Conservation (phyloP, 2,329 filamentous ascomycete species). For the Penicillium sp. region DNA sequence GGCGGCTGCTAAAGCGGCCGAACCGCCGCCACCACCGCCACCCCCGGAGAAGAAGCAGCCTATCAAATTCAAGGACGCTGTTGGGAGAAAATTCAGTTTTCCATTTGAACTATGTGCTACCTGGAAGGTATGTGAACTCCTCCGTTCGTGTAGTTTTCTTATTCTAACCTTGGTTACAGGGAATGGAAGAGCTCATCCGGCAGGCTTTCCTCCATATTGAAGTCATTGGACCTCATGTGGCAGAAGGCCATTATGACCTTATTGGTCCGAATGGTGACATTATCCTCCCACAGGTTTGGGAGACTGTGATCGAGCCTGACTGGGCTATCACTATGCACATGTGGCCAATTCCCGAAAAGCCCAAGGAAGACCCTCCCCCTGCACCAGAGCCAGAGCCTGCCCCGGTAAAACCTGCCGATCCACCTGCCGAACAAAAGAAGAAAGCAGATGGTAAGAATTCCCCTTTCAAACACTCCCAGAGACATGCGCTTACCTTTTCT, state of each 20-base stretch:
- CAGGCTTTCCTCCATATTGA: constrained; percentile 76
- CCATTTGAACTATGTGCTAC: constrained; percentile 77
- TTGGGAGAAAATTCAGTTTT: constrained; percentile 85
- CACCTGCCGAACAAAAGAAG: constrained; percentile 25
- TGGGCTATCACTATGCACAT: constrained; percentile 62
- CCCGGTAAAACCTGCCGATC: constrained; percentile 17
- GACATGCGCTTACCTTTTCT: neutral
- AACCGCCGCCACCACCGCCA: constrained; percentile 25
- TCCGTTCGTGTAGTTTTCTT: constrained; percentile 17
- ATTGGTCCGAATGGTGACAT: constrained; percentile 72
- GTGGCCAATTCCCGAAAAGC: constrained; percentile 53
- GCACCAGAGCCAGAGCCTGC: constrained; percentile 17
- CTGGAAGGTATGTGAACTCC: constrained; percentile 58
- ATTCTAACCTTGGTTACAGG: constrained; percentile 42
- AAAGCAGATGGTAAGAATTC: constrained; percentile 28
- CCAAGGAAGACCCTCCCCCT: constrained; percentile 33
- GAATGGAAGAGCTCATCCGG: constrained; percentile 77
- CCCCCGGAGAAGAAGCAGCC: constrained; percentile 58
- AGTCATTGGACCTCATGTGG: constrained; percentile 64
- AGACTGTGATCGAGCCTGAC: constrained; percentile 69
- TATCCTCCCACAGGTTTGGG: constrained; percentile 73
- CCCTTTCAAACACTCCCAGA: neutral
- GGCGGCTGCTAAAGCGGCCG: constrained; percentile 26
- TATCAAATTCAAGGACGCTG: constrained; percentile 83
- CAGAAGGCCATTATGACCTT: constrained; percentile 70